Base-by-base conservation (phyloP, 371 early-diverging fungal species). In the Mortierella sp. region DNA sequence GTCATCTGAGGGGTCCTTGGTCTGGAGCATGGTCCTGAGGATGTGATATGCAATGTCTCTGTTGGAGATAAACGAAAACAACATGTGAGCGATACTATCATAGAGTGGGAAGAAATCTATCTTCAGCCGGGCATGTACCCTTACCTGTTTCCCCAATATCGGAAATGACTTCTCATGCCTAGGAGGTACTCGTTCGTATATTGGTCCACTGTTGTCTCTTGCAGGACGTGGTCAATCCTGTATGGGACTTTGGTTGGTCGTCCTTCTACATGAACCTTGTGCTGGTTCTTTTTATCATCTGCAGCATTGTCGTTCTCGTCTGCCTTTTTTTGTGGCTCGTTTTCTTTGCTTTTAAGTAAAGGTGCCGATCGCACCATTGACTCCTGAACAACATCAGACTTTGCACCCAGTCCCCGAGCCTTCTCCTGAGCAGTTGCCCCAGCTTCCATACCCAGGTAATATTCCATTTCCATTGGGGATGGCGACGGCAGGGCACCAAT, bases 71-170 rank as follows among this genome's bases (percentile, higher is more conserved):
- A 35, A 54, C 22, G 39, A 22, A 39, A 61, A n/a, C 37, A 39
- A 5, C 51, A 32, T 14, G 43, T 18, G 59, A 30, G 39, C 26
- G 12, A 47, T 26, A 49, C 47, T 40, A 28, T 22, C 8, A 26
- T 20, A 8, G 24, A 3, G 20, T 35, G 16, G 26, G 11, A 37
- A 37, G 3, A 37, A 37, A 60, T 16, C 24, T 35, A 9, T 51
- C 12, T 52, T 52, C 11, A n/a, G 14, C 55, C 14, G 28, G 11
- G 28, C 11, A 24, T 52, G 28, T 3, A 8, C 32, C n/a, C 32
- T 59, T 84, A 87, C 88, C 85, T 74, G 67, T 87, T 88, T 16
- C 83, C 88, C 88, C 88, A 88, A 54, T 88, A 88, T 39, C 83
- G 76, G 75, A 88, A 88, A 72, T 88, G 88, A 26, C 87, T 86